A percentile compares a stretch with the other conserved stretches of the same genome.
phyloP scores from a whole-genome alignment of 2,329 filamentous ascomycete species.

The Tolypocladium amazonense region DNA sequence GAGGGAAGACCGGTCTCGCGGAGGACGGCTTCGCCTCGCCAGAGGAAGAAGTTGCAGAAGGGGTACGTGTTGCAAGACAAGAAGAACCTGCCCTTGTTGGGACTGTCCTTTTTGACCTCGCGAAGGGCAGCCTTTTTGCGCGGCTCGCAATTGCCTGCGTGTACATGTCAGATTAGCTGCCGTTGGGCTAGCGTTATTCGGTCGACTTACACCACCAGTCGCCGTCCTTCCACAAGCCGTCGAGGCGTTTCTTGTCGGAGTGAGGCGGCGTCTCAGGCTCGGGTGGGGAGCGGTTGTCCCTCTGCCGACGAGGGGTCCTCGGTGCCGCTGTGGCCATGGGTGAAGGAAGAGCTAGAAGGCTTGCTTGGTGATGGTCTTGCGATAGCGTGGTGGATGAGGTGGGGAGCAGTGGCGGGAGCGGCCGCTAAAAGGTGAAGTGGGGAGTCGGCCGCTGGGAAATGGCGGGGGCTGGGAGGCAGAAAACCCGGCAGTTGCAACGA shows the following conservation, averaged over 20 bases:
- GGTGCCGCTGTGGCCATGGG: neutral
- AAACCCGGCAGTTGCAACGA: too few relatives aligned
- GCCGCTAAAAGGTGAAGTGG: neutral
- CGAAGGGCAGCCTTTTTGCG: slow-evolving; percentile 22
- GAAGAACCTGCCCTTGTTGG: slow-evolving; percentile 31
- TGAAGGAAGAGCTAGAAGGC: neutral
- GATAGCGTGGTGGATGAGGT: neutral
- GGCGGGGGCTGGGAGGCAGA: neutral
- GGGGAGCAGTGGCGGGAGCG: neutral
- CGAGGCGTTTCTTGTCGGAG: slow-evolving; percentile 19
- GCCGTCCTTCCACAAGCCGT: slow-evolving; percentile 21
- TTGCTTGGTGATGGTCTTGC: neutral
- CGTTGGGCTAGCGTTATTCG: neutral
- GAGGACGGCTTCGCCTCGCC: slow-evolving; percentile 25
- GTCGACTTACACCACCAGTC: slow-evolving; percentile 25
- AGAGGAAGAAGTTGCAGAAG: slow-evolving; percentile 34
- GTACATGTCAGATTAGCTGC: neutral
- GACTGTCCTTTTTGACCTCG: slow-evolving; percentile 25
- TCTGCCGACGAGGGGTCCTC: neutral
- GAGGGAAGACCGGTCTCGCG: slow-evolving; percentile 15
- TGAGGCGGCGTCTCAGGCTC: slow-evolving; percentile 10
- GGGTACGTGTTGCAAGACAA: slow-evolving; percentile 26
- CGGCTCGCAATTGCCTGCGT: slow-evolving; percentile 31
- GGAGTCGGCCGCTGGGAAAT: neutral
- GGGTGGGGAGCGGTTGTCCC: neutral